Conservation (phyloP, 352 stramenopile species). For the Pythium angustatum region DNA sequence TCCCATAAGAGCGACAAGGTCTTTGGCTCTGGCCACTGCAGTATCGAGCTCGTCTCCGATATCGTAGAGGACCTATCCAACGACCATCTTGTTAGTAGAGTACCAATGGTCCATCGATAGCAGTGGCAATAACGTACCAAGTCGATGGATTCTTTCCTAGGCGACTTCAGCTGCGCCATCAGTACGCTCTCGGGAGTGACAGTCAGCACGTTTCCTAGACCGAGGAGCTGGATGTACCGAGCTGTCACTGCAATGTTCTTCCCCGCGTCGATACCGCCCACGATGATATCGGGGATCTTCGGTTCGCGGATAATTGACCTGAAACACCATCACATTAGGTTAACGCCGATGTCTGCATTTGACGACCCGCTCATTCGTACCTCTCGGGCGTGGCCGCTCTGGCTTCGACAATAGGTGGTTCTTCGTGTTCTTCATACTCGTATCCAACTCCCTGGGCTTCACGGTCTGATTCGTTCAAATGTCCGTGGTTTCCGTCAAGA, state of each 20-base stretch:
- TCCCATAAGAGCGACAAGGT: constrained; percentile 40
- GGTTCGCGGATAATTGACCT: constrained; percentile 35
- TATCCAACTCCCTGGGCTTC: constrained; percentile 41
- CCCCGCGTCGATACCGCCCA: constrained; percentile 42
- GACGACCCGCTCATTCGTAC: too few species aligned
- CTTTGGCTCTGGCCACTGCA: constrained; percentile 41
- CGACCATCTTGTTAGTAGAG: too few species aligned
- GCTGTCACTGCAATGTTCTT: constrained; percentile 48
- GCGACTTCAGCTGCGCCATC: constrained; percentile 39
- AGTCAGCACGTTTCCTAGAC: constrained; percentile 53
- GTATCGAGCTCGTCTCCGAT: constrained; percentile 49
- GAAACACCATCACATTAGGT: background rate
- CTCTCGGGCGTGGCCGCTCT: background rate
- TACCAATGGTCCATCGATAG: too few species aligned
- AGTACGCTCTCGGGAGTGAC: constrained; percentile 37
- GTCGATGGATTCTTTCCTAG: constrained; percentile 39
- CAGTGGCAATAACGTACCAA: constrained; percentile 39
- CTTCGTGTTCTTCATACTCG: constrained; percentile 44
- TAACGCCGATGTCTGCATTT: too few species aligned
- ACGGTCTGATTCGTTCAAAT: constrained; percentile 25
- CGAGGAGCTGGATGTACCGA: constrained; percentile 73
- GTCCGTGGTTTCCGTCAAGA: constrained; percentile 23
- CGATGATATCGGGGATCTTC: constrained; percentile 64
- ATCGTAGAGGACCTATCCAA: constrained; percentile 70
- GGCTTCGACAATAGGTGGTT: background rate